Base-by-base conservation (phyloP, 1,284 basidiomycete species). In the Cryptococcus neoformans region DNA sequence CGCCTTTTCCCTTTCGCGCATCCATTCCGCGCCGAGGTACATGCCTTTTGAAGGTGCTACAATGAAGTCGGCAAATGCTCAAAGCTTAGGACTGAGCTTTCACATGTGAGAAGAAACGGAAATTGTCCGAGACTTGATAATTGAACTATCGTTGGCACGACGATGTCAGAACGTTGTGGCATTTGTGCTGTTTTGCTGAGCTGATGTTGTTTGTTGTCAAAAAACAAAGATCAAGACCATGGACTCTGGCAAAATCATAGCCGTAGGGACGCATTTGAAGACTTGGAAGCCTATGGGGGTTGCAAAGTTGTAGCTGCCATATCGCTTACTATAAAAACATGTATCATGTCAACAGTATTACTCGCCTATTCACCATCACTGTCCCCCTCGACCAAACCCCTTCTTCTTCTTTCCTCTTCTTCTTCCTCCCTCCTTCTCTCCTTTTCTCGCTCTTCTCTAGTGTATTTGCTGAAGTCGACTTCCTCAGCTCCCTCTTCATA, bases 391-490 rank as follows among this genome's bases (percentile, higher is more conserved):
- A 71, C 59, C 57, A 71, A 28, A 10, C 69, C 69, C 28, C 40
- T 53, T 35, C 47, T 49, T 45, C 60, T 48, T 42, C 54, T 58
- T 47, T 69, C 70, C 37, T 66, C 66, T 55, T 81, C 81, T 53
- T 84, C 83, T 50, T 85, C 84, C 50, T 83, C 82, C 17, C 83
- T 83, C 52, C 87, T 83, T 49, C 88, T 84, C 59, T 87, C 83
- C 41, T 81, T 81, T 56, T 82, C 82, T 54, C 80, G 75, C 60
- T 78, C 80, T 51, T 81, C 82, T 60, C 92, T 82, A 62, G 92
- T 88, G 70, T 92, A 96, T 74, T 92, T 87, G 65, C 85, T 89
- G 69, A 90, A 76, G 73, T 95, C 92, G 52, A 95, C 89, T 37
- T 89, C 91, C 41, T 87, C 84, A 0, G 84, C 84, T 36, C 85